Conservation (phyloP, 345 rosid genomes). For the Lumnitzera racemosa region DNA sequence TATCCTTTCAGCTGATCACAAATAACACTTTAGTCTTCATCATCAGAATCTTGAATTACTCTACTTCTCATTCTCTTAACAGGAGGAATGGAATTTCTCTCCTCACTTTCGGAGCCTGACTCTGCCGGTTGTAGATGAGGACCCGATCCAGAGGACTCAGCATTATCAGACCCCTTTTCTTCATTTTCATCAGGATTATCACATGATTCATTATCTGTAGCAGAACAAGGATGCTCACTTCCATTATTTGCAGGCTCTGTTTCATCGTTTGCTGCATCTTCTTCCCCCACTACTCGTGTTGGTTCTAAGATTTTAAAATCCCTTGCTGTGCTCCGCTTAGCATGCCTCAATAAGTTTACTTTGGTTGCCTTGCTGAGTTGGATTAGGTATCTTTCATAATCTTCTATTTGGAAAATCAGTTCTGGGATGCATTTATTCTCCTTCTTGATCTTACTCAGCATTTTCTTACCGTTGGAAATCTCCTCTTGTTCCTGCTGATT, state of each 20-base stretch:
- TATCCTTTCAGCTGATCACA: too few species aligned
- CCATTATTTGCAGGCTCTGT: slow-evolving; percentile 10
- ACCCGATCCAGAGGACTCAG: too few species aligned
- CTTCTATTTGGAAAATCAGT: slow-evolving; percentile 76
- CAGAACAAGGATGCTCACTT: slow-evolving; percentile 7
- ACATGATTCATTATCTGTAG: slow-evolving; percentile 20
- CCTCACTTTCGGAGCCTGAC: too few species aligned
- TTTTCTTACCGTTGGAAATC: slow-evolving; percentile 39
- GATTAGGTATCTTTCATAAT: slow-evolving; percentile 68
- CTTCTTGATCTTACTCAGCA: slow-evolving; percentile 68
- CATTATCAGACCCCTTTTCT: too few species aligned
- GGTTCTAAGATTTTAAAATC: slow-evolving; percentile 68
- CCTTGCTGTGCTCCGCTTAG: slow-evolving; percentile 77
- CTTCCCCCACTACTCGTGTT: slow-evolving; percentile 18
- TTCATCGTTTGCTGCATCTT: slow-evolving; percentile 11
- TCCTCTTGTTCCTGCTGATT: slow-evolving; percentile 56
- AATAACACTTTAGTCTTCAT: too few species aligned
- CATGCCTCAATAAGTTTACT: slow-evolving; percentile 64
- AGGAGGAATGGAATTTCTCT: too few species aligned
- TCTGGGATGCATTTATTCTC: slow-evolving; percentile 88
- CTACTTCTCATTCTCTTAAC: too few species aligned
- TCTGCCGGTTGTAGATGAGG: too few species aligned
- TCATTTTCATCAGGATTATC: slow-evolving; percentile 29
- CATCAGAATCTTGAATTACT: too few species aligned
- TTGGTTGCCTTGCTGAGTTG: slow-evolving; percentile 69